phyloP scores from a whole-genome alignment of 2,329 filamentous ascomycete genomes.

The Didymella sp. region DNA sequence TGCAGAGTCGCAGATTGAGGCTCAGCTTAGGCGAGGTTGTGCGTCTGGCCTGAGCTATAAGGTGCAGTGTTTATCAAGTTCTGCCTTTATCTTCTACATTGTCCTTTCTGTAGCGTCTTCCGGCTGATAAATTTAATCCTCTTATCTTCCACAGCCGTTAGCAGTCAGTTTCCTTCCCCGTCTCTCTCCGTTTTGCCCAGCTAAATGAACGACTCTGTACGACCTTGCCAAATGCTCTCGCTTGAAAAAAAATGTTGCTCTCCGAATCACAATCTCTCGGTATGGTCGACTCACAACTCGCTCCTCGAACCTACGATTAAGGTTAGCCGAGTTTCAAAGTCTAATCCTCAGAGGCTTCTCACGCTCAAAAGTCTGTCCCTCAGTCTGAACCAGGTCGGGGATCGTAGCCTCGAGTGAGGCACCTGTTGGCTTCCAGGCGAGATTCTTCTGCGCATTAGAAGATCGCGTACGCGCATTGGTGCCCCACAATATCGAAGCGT shows the following conservation, averaged over 20 bases:
- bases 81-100: too few relatives aligned
- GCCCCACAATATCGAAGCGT: slow-evolving; percentile 29
- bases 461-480: slow-evolving; percentile 26
- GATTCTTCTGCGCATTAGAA: slow-evolving; percentile 18
- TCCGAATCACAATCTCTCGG: background rate
- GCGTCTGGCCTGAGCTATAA: background rate
- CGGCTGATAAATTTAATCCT: too few relatives aligned
- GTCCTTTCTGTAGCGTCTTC: too few relatives aligned
- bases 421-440: slow-evolving; percentile 21
- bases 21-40: slow-evolving; percentile 12
- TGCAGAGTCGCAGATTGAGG: slow-evolving; percentile 8
- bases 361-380: slow-evolving; percentile 6
- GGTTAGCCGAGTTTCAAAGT: background rate
- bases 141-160: too few relatives aligned
- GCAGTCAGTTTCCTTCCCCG: too few relatives aligned
- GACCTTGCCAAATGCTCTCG: too few relatives aligned
- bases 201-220: too few relatives aligned
- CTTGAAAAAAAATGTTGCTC: too few relatives aligned
- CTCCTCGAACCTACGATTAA: background rate
- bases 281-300: background rate
- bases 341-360: background rate
- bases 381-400: slow-evolving; percentile 11
- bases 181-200: too few relatives aligned
- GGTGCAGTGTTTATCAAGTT: background rate
- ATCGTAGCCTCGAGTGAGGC: slow-evolving; percentile 20